These are phyloP conservation scores for Asparagopsis taxiformis DNA, from an alignment of 31 red algal species.

Conservation along the genomic window DNA sequence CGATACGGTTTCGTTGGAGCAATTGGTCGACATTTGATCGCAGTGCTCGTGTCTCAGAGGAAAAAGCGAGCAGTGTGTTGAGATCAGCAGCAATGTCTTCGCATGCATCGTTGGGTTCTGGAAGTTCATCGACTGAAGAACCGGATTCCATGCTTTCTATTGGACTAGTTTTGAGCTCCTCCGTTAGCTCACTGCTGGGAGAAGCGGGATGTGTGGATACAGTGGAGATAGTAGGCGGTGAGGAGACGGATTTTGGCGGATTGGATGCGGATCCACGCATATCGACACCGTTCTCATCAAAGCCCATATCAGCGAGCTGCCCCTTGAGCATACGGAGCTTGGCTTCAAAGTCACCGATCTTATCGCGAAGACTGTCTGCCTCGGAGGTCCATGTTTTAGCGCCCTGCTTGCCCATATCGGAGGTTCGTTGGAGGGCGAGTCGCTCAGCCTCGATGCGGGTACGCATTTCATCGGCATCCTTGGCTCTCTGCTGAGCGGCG, in stretches of 20 bases:
- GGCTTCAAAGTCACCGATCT: constrained; percentile 60
- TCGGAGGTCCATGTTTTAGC: constrained; percentile 38
- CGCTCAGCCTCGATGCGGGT: constrained; percentile 42
- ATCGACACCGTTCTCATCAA: constrained; percentile 51
- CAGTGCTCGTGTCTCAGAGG: constrained; percentile 18
- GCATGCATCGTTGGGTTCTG: constrained; percentile 24
- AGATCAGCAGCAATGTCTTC: constrained; percentile 28
- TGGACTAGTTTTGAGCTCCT: constrained; percentile 46
- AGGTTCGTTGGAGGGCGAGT: constrained; percentile 24
- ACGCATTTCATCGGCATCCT: constrained; percentile 25
- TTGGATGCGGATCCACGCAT: constrained; percentile 12
- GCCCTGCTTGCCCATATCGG: constrained; percentile 25
- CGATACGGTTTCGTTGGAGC: background rate
- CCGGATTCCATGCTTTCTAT: constrained; percentile 62
- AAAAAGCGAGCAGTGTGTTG: constrained; percentile 16
- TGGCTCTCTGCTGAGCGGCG: constrained; percentile 35
- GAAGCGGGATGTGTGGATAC: background rate
- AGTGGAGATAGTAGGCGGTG: background rate
- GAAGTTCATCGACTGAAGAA: constrained; percentile 38
- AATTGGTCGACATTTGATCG: constrained; percentile 7
- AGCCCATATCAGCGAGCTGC: constrained; percentile 59
- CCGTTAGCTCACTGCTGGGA: constrained; percentile 1
- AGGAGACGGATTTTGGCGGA: background rate
- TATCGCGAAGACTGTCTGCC: constrained; percentile 44
- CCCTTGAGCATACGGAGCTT: constrained; percentile 45